Percentiles rank a stretch among this genome's conserved stretches.
These are phyloP conservation scores for Hypholoma fasciculare DNA, from an alignment of 768 basidiomycete genomes.

Conservation along the genomic window DNA sequence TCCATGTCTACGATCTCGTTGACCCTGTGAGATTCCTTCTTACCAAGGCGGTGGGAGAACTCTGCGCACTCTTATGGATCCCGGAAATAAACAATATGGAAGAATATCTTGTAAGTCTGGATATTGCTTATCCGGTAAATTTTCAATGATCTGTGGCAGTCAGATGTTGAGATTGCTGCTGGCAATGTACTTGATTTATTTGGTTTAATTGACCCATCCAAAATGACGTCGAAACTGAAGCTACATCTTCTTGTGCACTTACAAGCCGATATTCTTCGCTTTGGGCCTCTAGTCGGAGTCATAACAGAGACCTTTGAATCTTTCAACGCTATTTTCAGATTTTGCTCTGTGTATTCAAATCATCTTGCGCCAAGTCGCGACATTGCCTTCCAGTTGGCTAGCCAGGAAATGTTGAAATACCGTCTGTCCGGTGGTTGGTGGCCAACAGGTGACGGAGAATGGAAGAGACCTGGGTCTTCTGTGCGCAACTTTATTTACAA, in stretches of 20 bases:
- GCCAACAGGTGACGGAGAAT: slow-evolving; percentile 13
- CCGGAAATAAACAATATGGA: slow-evolving; percentile 35
- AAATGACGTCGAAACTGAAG: slow-evolving; percentile 35
- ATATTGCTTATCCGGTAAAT: not conserved
- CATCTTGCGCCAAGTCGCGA: slow-evolving; percentile 43
- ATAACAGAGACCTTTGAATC: slow-evolving; percentile 37
- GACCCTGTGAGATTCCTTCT: slow-evolving; percentile 20
- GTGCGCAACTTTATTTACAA: not conserved
- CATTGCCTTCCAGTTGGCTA: slow-evolving; percentile 31
- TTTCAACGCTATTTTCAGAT: slow-evolving; percentile 42
- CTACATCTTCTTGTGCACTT: slow-evolving; percentile 34
- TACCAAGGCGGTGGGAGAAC: slow-evolving; percentile 31
- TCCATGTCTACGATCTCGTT: slow-evolving; percentile 38
- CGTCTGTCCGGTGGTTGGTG: slow-evolving; percentile 31
- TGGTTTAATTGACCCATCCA: slow-evolving; percentile 31
- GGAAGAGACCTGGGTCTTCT: not conserved
- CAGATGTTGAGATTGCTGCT: slow-evolving; percentile 20
- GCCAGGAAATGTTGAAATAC: slow-evolving; percentile 30
- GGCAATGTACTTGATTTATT: slow-evolving; percentile 36
- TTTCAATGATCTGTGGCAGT: not conserved
- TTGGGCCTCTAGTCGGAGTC: slow-evolving; percentile 27
- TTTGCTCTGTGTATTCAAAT: slow-evolving; percentile 39
- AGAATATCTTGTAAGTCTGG: slow-evolving; percentile 28
- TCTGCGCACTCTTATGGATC: slow-evolving; percentile 41
- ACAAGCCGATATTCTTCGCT: slow-evolving; percentile 28